phyloP scores from a whole-genome alignment of 2,329 filamentous ascomycete species.

The Aspergillus carbonarius region DNA sequence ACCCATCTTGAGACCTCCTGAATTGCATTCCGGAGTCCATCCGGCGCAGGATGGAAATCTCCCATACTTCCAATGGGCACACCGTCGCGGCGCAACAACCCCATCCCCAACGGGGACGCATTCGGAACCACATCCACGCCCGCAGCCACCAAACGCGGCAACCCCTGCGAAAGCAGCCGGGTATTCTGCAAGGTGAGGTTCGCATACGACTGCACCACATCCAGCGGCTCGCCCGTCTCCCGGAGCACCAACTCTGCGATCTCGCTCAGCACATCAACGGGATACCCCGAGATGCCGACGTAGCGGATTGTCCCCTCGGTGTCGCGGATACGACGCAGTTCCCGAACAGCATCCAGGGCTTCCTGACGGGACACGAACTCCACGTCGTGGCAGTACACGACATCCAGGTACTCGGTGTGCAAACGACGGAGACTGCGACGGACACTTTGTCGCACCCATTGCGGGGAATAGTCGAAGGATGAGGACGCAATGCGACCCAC shows the following conservation, averaged over 20 bases:
- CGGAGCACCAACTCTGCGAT: conserved; percentile 70
- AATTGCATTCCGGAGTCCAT: conserved; percentile 66
- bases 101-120: conserved; percentile 91
- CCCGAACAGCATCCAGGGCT: conserved; percentile 63
- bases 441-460: conserved; percentile 59
- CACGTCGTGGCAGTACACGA: conserved; percentile 70
- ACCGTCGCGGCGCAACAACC: conserved; percentile 74
- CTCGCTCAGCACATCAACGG: conserved; percentile 68
- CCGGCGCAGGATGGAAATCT: conserved; percentile 82
- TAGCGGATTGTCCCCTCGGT: conserved; percentile 70
- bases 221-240: conserved; percentile 81
- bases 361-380: conserved; percentile 64
- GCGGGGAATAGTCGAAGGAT: conserved; percentile 62
- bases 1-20: conserved; percentile 63
- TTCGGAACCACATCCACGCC: conserved; percentile 83
- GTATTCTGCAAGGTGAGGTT: conserved; percentile 90
- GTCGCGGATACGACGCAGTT: conserved; percentile 75
- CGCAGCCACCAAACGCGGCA: conserved; percentile 65
- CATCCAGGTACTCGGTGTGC: conserved; percentile 61
- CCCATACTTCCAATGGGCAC: conserved; percentile 77
- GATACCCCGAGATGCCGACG: conserved; percentile 90
- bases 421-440: conserved; percentile 57
- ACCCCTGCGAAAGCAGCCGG: conserved; percentile 49
- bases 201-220: conserved; percentile 86
- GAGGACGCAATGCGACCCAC: conserved; percentile 57